Evolutionary conservation across 2,329 filamentous ascomycete genomes (phyloP), one percentile per base, ranked within the genome.

Genomic region (Bipolaris gigantea): DNA sequence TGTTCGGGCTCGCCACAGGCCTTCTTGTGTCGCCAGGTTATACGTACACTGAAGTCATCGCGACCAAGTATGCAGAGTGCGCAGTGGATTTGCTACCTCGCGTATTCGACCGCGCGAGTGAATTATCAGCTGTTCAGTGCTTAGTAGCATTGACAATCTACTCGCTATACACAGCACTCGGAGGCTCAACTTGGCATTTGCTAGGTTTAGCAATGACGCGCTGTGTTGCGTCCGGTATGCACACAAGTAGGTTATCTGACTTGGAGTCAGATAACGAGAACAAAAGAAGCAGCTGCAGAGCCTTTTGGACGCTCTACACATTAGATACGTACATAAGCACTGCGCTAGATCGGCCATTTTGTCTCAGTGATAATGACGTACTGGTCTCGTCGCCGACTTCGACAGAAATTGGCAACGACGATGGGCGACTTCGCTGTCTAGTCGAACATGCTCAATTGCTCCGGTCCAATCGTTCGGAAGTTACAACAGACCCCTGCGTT

Each of bases 171-270:
- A 60, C 57, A 5, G 38, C 51, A 4, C 44, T 44, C 25, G 55
- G 57, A 32, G 57, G 57, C 13, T 60, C 57, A 5, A 53, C 55
- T 18, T 57, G 57, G 57, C 57, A 60, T 48, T 34, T 60, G 4
- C 41, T 60, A 32, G 57, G 55, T 5, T 40, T 60, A 8, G 33
- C 55, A 2, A 53, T 60, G 55, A 60, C 55, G 2, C 51, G 57
- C 18, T 60, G 51, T 21, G 49, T 60, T 3, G 47, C 57, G 16
- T 39, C 55, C 5, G 57, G 55, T 19, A 57, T 60, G 50, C 57
- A 60, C 19, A 60, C 57, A 15, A 34, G 36, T 7, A 47, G 44
- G 11, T 15, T 57, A 2, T 54, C 50, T 1, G 48, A 59, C 15
- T 1, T 21, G 15, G 9, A 45, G 5, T 51, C 47, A 2, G 47